These are phyloP conservation scores for Echium plantagineum DNA, from an alignment of 257 asterid genomes.

Conservation along the genomic window DNA sequence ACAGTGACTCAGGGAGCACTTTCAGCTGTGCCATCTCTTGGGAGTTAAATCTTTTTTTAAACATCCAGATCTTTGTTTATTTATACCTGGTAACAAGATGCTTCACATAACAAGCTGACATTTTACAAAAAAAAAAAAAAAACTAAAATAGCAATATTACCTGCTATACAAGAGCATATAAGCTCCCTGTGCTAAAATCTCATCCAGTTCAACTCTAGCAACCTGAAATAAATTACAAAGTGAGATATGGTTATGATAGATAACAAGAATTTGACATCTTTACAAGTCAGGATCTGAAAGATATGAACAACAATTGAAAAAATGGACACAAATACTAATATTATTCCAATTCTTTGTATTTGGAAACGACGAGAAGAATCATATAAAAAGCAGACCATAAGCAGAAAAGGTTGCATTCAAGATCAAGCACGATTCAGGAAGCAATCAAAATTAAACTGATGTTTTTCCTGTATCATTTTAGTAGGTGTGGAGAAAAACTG, in stretches of 20 bases:
- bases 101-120: neutral
- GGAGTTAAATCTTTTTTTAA: neutral
- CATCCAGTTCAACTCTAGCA: conserved; percentile 54
- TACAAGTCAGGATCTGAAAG: neutral
- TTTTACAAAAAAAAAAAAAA: no score
- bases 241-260: neutral
- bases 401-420: no score
- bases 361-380: no score
- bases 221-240: conserved; percentile 34
- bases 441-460: no score
- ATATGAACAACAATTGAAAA: no score
- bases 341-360: no score
- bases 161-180: conserved; percentile 94
- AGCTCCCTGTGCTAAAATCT: conserved; percentile 95
- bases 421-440: no score
- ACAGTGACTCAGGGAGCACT: neutral
- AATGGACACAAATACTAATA: no score
- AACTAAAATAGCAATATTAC: conserved; percentile 26
- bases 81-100: neutral
- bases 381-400: neutral
- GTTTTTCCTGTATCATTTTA: no score
- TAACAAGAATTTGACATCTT: neutral
- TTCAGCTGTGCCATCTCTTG: neutral
- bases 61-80: neutral
- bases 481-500: no score